A percentile compares a stretch with the other conserved stretches of the same genome.
These are phyloP conservation scores for Heterobasidion parviporum DNA, from an alignment of 1,284 basidiomycete species.

Conservation along the genomic window DNA sequence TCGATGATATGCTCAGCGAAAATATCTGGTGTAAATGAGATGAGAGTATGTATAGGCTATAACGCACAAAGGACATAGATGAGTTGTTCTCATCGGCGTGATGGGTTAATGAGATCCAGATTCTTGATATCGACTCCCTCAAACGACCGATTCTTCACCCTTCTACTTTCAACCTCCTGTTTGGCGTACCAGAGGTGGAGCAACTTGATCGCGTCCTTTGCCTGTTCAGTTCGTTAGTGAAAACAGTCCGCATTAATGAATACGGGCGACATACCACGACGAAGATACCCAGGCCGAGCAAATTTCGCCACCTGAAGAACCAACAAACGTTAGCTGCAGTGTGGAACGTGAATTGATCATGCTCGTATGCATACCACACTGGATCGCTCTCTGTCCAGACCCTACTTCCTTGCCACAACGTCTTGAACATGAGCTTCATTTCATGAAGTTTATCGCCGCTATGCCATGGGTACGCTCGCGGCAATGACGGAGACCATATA, in stretches of 20 bases:
- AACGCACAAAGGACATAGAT: no score
- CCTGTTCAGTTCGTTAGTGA: slow-evolving; percentile 27
- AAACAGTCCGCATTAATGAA: neutral
- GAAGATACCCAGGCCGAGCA: slow-evolving; percentile 61
- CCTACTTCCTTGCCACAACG: slow-evolving; percentile 46
- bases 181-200: slow-evolving; percentile 61
- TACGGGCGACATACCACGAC: slow-evolving; percentile 38
- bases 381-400: slow-evolving; percentile 62
- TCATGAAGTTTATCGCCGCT: slow-evolving; percentile 14
- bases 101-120: slow-evolving; percentile 49
- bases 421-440: slow-evolving; percentile 27
- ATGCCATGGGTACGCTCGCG: slow-evolving; percentile 12
- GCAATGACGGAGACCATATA: slow-evolving; percentile 8
- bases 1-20: neutral
- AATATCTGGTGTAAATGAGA: neutral
- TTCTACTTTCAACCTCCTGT: slow-evolving; percentile 57
- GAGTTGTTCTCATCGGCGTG: no score
- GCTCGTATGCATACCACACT: slow-evolving; percentile 44
- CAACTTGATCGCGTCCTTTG: slow-evolving; percentile 56
- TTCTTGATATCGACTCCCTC: slow-evolving; percentile 55
- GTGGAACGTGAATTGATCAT: no score
- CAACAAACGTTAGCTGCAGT: no score
- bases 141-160: slow-evolving; percentile 61
- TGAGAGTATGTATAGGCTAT: neutral
- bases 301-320: slow-evolving; percentile 58